These are phyloP conservation scores for Hymenoscyphus albidus DNA, from an alignment of 2,329 filamentous ascomycete species.

Conservation along the genomic window DNA sequence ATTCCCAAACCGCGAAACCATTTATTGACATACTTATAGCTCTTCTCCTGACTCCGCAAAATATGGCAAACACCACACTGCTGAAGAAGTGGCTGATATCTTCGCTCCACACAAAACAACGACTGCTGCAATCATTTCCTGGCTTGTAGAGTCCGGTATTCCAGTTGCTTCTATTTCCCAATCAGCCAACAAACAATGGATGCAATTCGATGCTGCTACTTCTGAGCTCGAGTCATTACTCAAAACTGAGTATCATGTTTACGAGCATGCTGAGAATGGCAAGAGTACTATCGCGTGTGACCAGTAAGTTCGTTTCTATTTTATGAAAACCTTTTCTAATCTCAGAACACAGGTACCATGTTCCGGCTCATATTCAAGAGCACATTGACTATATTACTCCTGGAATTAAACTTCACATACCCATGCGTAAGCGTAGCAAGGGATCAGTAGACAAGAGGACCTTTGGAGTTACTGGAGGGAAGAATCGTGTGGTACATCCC, in stretches of 20 bases:
- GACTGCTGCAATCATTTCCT: constrained; percentile 47
- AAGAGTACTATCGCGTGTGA: constrained; percentile 38
- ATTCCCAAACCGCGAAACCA: background rate
- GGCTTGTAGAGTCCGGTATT: constrained; percentile 52
- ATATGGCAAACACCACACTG: constrained; percentile 46
- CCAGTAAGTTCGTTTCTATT: constrained; percentile 10
- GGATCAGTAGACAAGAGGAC: constrained; percentile 19
- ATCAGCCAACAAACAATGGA: constrained; percentile 36
- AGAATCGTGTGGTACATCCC: constrained; percentile 7
- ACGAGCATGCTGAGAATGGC: constrained; percentile 45
- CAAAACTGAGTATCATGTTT: constrained; percentile 43
- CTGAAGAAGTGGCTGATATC: constrained; percentile 38
- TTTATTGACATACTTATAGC: constrained; percentile 9
- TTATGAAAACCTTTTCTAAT: background rate
- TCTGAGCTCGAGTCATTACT: constrained; percentile 47
- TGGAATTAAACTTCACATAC: constrained; percentile 36
- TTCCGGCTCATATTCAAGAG: constrained; percentile 27
- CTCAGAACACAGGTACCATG: constrained; percentile 21
- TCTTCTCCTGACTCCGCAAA: constrained; percentile 42
- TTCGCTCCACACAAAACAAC: constrained; percentile 43
- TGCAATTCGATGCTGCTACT: constrained; percentile 34
- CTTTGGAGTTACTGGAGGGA: constrained; percentile 18
- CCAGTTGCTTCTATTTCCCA: constrained; percentile 44
- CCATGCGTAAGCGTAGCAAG: constrained; percentile 39
- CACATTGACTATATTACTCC: constrained; percentile 34